Conservation (phyloP, 2,329 filamentous ascomycete genomes). For the Chaetoscypha palmicola region DNA sequence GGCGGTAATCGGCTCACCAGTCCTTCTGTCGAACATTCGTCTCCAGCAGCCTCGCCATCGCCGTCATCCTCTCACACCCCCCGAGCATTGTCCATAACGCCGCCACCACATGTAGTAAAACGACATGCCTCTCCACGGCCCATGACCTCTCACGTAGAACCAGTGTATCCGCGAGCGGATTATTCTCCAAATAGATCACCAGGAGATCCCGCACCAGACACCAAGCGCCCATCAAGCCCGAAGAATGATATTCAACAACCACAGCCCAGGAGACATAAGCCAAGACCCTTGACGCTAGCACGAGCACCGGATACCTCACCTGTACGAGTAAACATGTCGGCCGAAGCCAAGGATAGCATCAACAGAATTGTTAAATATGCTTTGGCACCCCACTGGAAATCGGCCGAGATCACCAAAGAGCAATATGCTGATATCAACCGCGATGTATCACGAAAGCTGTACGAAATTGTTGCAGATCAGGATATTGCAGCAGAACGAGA, state of each 20-base stretch:
- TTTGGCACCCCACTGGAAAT: constrained; percentile 70
- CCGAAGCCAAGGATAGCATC: constrained; percentile 80
- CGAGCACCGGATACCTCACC: constrained; percentile 55
- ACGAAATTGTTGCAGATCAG: constrained; percentile 49
- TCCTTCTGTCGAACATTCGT: constrained; percentile 42
- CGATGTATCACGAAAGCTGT: constrained; percentile 79
- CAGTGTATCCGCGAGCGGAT: constrained; percentile 66
- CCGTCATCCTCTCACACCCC: constrained; percentile 61
- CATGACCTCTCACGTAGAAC: constrained; percentile 65
- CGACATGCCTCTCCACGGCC: constrained; percentile 61
- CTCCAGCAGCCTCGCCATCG: constrained; percentile 61
- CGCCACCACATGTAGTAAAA: constrained; percentile 55
- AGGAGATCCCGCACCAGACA: constrained; percentile 16
- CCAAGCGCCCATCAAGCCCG: constrained; percentile 23
- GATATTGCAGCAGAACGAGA: constrained; percentile 55
- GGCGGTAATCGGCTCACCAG: constrained; percentile 25
- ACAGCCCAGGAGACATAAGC: constrained; percentile 26
- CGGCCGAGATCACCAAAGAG: constrained; percentile 73
- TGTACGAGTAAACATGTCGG: constrained; percentile 57
- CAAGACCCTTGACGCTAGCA: constrained; percentile 28
- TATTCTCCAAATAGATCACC: constrained; percentile 59
- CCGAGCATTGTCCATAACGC: constrained; percentile 59
- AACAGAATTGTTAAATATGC: constrained; percentile 81
- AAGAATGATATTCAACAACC: constrained; percentile 27
- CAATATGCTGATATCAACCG: constrained; percentile 92